Evolutionary conservation across 352 stramenopile species (phyloP).

Genomic region (Aphanomyces stellatus): DNA sequence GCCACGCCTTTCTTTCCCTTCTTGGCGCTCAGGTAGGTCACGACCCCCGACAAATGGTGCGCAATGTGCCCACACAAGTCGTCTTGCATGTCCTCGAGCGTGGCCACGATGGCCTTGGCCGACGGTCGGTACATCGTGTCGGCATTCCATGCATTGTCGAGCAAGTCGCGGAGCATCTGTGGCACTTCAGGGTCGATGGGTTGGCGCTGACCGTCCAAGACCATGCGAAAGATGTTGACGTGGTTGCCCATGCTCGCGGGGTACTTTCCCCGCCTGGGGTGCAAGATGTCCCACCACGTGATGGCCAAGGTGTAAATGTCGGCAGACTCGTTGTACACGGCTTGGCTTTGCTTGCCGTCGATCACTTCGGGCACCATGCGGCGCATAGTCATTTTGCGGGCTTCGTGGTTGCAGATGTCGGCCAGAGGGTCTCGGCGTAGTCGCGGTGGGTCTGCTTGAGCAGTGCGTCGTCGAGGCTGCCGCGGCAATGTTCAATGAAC

Average conservation of each 20-base stretch:
- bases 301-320: conserved; percentile 55
- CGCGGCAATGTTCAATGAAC: conserved; percentile 66
- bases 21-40: neutral
- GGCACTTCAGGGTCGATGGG: conserved; percentile 22
- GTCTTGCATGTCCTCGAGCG: conserved; percentile 31
- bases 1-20: neutral
- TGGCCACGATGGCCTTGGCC: conserved; percentile 26
- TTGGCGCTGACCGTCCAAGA: conserved; percentile 32
- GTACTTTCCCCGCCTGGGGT: conserved; percentile 35
- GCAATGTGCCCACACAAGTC: conserved; percentile 26
- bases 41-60: conserved; percentile 17
- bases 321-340: conserved; percentile 34
- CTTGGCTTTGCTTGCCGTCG: conserved; percentile 24
- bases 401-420: neutral
- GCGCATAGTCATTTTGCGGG: conserved; percentile 28
- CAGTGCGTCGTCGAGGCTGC: conserved; percentile 36
- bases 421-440: conserved; percentile 33
- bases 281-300: conserved; percentile 58
- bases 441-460: neutral
- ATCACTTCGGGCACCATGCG: conserved; percentile 55
- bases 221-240: conserved; percentile 31
- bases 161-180: conserved; percentile 22
- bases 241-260: conserved; percentile 28
- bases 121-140: conserved; percentile 29
- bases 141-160: conserved; percentile 29